These are phyloP conservation scores for Euptelea pleiosperma DNA, from an alignment of 164 flowering plant genomes.

Conservation along the genomic window DNA sequence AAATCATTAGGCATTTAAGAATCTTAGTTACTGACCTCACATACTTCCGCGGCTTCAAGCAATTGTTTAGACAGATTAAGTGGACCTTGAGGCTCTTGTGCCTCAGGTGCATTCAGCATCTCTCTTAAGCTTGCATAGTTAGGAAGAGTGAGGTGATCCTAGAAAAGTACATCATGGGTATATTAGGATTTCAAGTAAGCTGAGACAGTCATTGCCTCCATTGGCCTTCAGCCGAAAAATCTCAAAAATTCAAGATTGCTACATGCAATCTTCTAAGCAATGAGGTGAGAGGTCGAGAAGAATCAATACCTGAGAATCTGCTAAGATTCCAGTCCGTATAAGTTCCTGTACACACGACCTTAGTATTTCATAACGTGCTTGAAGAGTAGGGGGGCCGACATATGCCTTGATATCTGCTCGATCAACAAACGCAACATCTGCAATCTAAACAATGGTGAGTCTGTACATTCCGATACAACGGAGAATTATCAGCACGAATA, in stretches of 20 bases:
- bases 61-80: conserved; percentile 43
- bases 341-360: conserved; percentile 91
- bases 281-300: not conserved
- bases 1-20: not conserved
- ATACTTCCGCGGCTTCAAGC: conserved; percentile 76
- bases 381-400: conserved; percentile 94
- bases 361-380: conserved; percentile 96
- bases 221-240: no score
- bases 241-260: no score
- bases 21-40: conserved; percentile 54
- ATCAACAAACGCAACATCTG: conserved; percentile 98
- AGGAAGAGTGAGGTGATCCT: conserved; percentile 38
- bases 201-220: not conserved
- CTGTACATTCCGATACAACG: conserved; percentile 1
- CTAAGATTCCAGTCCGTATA: conserved; percentile 57
- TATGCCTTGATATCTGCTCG: conserved; percentile 99
- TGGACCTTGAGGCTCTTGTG: conserved; percentile 24
- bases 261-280: no score
- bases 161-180: conserved; percentile 19
- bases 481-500: not conserved
- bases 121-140: conserved; percentile 51
- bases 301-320: conserved; percentile 41
- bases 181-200: not conserved
- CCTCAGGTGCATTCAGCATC: conserved; percentile 34
- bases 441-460: conserved; percentile 26